Evolutionary conservation across 202 grass and related monocot genomes (phyloP).

Genomic region (Zizania palustris): DNA sequence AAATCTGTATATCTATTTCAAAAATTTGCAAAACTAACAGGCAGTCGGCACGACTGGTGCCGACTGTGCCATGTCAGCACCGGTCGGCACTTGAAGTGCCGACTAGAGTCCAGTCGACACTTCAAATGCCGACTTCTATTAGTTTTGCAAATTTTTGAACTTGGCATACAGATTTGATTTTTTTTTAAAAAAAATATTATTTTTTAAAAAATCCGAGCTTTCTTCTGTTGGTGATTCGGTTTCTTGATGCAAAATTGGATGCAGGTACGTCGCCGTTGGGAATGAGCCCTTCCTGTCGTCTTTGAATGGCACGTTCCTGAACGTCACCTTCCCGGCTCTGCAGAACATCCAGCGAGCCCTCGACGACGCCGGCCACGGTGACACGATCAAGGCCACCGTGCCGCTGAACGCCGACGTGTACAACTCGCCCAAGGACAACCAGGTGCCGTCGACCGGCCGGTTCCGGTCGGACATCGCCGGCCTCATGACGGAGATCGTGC

Average conservation of each 20-base stretch:
- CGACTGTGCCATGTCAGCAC: too few relatives aligned
- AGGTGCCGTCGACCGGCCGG: slow-evolving; percentile 60
- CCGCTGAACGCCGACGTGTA: slow-evolving; percentile 93
- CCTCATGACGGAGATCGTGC: slow-evolving; percentile 81
- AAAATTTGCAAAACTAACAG: too few relatives aligned
- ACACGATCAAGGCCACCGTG: slow-evolving; percentile 67
- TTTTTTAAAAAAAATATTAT: too few relatives aligned
- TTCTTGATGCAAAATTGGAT: not conserved
- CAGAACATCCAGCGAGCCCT: slow-evolving; percentile 86
- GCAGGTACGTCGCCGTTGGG: slow-evolving; percentile 87
- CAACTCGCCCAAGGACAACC: slow-evolving; percentile 19
- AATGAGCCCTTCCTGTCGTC: slow-evolving; percentile 85
- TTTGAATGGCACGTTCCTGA: slow-evolving; percentile 74
- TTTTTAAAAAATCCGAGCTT: too few relatives aligned
- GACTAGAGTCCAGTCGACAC: too few relatives aligned
- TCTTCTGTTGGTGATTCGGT: not conserved
- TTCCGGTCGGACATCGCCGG: slow-evolving; percentile 58
- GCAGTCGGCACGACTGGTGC: too few relatives aligned
- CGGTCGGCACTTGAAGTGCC: too few relatives aligned
- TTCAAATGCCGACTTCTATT: too few relatives aligned
- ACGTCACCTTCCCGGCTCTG: slow-evolving; percentile 73
- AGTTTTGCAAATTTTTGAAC: too few relatives aligned
- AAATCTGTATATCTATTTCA: too few relatives aligned
- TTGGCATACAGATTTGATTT: too few relatives aligned
- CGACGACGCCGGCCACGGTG: slow-evolving; percentile 63